Evolutionary conservation across 345 rosid species (phyloP), one percentile per base, ranked within the genome.

Genomic region (Conringia planisiliqua): DNA sequence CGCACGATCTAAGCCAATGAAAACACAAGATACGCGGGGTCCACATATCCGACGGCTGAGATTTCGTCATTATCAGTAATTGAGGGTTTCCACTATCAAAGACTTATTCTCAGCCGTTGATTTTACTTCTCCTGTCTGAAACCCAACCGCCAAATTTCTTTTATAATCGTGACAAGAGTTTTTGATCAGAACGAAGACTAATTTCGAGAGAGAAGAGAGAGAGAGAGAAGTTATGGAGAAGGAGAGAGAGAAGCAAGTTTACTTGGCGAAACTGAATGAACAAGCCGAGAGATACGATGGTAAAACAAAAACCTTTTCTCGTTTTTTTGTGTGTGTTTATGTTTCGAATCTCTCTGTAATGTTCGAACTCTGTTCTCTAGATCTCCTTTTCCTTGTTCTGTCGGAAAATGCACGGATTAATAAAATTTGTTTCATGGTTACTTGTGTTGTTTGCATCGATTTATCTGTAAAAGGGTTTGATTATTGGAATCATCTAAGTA

Each of bases 221-320:
- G 48, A 60, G 43, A 76, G 35, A 60, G 66, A 54, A 50, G 62
- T 62, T 14, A 89, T 88, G 97, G 92, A 87, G 86, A 88, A 83
- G 72, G 94, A 87, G 77, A 87, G 97, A 38, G 88, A 83, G 86
- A 86, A 81, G 24, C 86, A 63, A 47, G 92, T 91, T n/a, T 91
- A 91, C 86, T 75, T 75, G 83, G 97, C 92, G 7, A 87, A 84
- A 62, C 89, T 91, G 20, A 89, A 90, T 2, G 94, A 91, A 86
- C 94, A 91, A 78, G 89, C 97, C n/a, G 97, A 89, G 84, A 79
- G 97, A 84, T 87, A 89, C 57, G 97, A 91, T 61, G 97, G 97
- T 89, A 78, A 2, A 39, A 3, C 27, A 9, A 26, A 13, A 12
- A 32, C 51, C 39, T 3, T 38, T 4, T 1, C 17, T 46, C 3